Evolutionary conservation across 805 yeast genomes (phyloP).

Genomic region (Candida verbasci): DNA sequence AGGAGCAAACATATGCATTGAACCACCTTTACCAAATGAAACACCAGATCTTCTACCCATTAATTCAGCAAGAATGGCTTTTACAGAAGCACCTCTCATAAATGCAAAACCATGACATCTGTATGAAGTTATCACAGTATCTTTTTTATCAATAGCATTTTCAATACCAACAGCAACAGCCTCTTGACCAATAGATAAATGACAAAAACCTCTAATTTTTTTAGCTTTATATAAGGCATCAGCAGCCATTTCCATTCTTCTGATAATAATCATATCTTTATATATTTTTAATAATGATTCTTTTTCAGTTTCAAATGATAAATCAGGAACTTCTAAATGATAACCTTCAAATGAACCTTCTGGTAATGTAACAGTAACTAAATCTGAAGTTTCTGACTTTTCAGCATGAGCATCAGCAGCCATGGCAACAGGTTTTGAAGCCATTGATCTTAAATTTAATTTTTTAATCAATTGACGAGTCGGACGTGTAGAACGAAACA

Average conservation of each 20-base stretch:
- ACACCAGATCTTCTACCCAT: slow-evolving; percentile 97
- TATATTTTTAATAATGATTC: slow-evolving; percentile 82
- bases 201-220: slow-evolving; percentile 98
- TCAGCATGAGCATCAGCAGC: slow-evolving; percentile 18
- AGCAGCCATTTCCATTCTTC: slow-evolving; percentile 99
- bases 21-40: slow-evolving; percentile 97
- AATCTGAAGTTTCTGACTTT: slow-evolving; percentile 22
- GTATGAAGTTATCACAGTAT: slow-evolving; percentile 92
- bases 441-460: slow-evolving; percentile 4
- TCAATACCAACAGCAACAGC: slow-evolving; percentile 99
- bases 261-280: slow-evolving; percentile 88
- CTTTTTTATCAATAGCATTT: slow-evolving; percentile 80
- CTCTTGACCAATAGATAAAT: slow-evolving; percentile 96
- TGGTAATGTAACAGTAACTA: slow-evolving; percentile 59
- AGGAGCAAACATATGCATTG: slow-evolving; percentile 96
- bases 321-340: slow-evolving; percentile 64
- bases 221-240: slow-evolving; percentile 98
- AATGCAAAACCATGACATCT: slow-evolving; percentile 98
- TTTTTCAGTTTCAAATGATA: slow-evolving; percentile 76
- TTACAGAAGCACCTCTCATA: slow-evolving; percentile 92
- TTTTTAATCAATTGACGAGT: slow-evolving; percentile 5
- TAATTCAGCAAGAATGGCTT: slow-evolving; percentile 88
- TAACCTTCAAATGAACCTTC: slow-evolving; percentile 83
- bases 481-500: slow-evolving; percentile 4
- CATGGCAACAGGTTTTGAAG: slow-evolving; percentile 3